Percentiles rank a stretch among this genome's conserved stretches.
phyloP scores from a whole-genome alignment of 108 stramenopile genomes.

The Chaetoceros muelleri region DNA sequence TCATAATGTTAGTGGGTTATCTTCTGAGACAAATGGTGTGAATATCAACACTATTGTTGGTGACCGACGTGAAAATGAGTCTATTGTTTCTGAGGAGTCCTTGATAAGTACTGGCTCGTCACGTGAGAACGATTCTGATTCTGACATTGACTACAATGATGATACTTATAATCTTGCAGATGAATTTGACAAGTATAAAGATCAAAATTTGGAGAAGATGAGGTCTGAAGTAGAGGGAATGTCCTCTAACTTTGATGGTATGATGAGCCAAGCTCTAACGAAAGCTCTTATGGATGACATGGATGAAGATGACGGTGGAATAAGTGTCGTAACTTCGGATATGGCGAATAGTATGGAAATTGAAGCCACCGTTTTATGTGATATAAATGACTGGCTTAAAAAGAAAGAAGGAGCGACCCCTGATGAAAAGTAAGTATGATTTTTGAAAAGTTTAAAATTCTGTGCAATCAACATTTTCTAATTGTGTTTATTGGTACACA shows the following conservation, averaged over 20 bases:
- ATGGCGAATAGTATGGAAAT: constrained; percentile 40
- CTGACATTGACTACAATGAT: constrained; percentile 30
- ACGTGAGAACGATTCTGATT: constrained; percentile 34
- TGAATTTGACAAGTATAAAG: constrained; percentile 76
- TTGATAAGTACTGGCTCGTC: constrained; percentile 36
- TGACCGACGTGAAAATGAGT: constrained; percentile 25
- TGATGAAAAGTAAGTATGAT: constrained; percentile 41
- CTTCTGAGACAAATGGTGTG: background rate
- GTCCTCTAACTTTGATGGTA: constrained; percentile 53
- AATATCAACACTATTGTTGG: background rate
- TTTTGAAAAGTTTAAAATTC: background rate
- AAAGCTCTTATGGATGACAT: constrained; percentile 62
- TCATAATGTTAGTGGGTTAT: no score
- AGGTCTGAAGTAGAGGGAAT: constrained; percentile 53
- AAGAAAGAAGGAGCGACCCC: constrained; percentile 38
- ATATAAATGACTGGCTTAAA: constrained; percentile 66
- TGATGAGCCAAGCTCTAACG: constrained; percentile 76
- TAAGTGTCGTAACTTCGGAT: no score
- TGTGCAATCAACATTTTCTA: no score
- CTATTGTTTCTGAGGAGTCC: constrained; percentile 35
- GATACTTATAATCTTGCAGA: constrained; percentile 44
- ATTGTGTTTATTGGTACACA: no score
- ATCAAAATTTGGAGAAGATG: constrained; percentile 65
- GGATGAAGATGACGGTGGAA: constrained; percentile 26
- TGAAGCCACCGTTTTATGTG: constrained; percentile 60